Conservation (phyloP, 352 stramenopile species). For the Phytophthora syringae region DNA sequence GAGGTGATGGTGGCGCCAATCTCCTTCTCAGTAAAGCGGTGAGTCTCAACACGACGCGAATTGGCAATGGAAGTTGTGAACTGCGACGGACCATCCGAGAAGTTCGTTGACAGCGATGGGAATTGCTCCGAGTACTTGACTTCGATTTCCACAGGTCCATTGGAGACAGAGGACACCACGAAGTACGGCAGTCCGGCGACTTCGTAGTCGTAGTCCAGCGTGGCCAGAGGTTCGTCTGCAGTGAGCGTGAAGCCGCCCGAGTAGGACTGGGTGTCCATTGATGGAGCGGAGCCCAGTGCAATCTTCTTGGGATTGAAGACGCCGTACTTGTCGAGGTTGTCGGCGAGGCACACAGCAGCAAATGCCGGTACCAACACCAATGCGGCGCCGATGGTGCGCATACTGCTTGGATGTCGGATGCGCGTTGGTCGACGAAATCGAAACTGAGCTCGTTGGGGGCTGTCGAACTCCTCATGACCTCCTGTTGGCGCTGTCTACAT, state of each 20-base stretch:
- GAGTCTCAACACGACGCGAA: slow-evolving; percentile 37
- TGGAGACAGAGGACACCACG: slow-evolving; percentile 24
- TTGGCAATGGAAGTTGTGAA: slow-evolving; percentile 32
- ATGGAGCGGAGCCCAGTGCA: slow-evolving; percentile 19
- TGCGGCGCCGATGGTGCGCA: slow-evolving; percentile 14
- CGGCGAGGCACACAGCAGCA: slow-evolving; percentile 9
- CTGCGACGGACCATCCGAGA: slow-evolving; percentile 33
- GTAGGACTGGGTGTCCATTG: slow-evolving; percentile 20
- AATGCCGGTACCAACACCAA: slow-evolving; percentile 9
- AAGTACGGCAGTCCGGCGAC: slow-evolving; percentile 42
- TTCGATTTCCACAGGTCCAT: slow-evolving; percentile 34
- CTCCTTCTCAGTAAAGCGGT: slow-evolving; percentile 21
- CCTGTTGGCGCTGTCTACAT: too few relatives aligned
- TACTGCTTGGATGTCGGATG: background rate
- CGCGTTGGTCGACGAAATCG: slow-evolving; percentile 8
- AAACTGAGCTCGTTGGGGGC: slow-evolving; percentile 1
- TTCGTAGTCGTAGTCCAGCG: slow-evolving; percentile 41
- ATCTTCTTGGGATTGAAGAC: slow-evolving; percentile 42
- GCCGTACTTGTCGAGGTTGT: slow-evolving; percentile 26
- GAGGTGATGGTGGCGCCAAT: slow-evolving; percentile 14
- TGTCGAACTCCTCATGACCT: too few relatives aligned
- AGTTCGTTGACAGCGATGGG: slow-evolving; percentile 25
- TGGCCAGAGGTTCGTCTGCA: slow-evolving; percentile 21
- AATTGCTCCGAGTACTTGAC: slow-evolving; percentile 47
- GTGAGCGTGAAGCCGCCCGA: slow-evolving; percentile 28